Conservation (phyloP, 202 grass and related monocot genomes). For the Saccharum hybrid region DNA sequence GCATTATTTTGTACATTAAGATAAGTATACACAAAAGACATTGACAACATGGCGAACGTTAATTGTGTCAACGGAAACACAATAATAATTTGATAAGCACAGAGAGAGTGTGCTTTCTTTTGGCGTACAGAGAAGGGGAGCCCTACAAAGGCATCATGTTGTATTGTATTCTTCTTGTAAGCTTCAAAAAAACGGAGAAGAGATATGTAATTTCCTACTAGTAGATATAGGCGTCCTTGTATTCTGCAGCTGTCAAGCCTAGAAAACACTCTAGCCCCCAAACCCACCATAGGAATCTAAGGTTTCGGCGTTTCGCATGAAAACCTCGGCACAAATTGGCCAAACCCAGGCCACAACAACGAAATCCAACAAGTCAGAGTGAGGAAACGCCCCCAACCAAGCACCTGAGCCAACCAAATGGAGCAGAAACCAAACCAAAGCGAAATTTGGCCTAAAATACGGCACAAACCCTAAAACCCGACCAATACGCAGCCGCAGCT, state of each 20-base stretch:
- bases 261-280: neutral
- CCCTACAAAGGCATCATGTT: neutral
- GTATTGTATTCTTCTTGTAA: neutral
- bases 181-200: neutral
- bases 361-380: conserved; percentile 29
- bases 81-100: neutral
- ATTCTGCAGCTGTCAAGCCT: neutral
- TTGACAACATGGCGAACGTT: neutral
- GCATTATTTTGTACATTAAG: neutral
- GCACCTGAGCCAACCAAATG: conserved; percentile 2
- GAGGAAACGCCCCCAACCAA: neutral
- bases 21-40: conserved; percentile 8
- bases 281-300: neutral
- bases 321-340: conserved; percentile 11
- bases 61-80: neutral
- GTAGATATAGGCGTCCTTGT: neutral
- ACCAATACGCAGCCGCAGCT: conserved; percentile 10
- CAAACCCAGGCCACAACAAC: neutral
- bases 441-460: neutral
- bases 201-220: conserved; percentile 2
- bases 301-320: neutral
- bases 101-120: neutral
- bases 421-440: neutral
- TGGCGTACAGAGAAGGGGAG: neutral
- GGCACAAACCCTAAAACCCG: conserved; percentile 49